Evolutionary conservation across 345 rosid genomes (phyloP), one percentile per base, ranked within the genome.

Genomic region (Eucalyptus microcorys): DNA sequence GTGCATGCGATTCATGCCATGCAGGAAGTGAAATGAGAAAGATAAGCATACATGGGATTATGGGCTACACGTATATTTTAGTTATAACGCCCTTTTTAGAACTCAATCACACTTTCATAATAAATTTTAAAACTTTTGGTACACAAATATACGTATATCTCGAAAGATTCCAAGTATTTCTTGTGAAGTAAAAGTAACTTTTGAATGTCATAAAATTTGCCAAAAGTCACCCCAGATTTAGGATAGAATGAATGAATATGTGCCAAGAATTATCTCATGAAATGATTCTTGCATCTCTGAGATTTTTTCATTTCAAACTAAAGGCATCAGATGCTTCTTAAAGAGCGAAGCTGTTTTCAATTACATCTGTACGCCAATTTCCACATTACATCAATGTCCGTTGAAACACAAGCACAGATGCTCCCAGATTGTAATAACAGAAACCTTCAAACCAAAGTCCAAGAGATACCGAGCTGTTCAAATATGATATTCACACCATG

Each of bases 1-100:
- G 61, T 55, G 61, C 57, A 52, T 52, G 0, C 10, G 57, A 52
- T 52, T 52, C 57, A 52, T 52, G 26, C 57, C 57, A 52, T 52
- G 52, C 0, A 9, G 30, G 9, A 55, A 55, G 0, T 0, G 61
- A 55, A 55, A 55, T 24, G 0, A 55, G 3, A 55, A 24, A 55
- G 61, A 55, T 0, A 55, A 55, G 61, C 30, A 10, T 24, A 24
- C 14, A 4, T 1, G 0, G 30, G 61, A 55, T 55, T 26, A 55
- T 55, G 1, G 7, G 1, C 61, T 55, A 55, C 1, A 24, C 6
- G 13, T 55, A 4, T 55, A 55, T 55, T 55, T 55, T 10, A 24
- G 30, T 55, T 55, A 10, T 55, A 55, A 26, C 10, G 61, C 3
- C 30, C 8, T 59, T 59, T 59, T 27, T 59, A 59, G 32, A 59